Evolutionary conservation across 2,329 filamentous ascomycete genomes (phyloP).

Genomic region (Blastomyces percursus): DNA sequence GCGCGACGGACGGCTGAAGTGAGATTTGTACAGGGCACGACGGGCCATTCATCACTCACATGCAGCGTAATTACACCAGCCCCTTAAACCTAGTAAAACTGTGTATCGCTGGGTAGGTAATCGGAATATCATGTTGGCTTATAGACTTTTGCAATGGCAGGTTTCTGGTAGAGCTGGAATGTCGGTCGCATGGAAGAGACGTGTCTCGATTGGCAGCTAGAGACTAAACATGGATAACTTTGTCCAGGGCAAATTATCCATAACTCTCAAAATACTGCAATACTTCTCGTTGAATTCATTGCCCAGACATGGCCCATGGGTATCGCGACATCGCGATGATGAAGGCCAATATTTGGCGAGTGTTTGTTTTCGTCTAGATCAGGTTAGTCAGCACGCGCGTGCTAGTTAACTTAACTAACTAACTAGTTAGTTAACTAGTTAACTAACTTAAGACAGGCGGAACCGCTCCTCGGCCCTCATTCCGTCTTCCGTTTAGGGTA

Average conservation of each 20-base stretch:
- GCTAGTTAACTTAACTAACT: too few relatives aligned
- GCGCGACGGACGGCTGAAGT: not conserved
- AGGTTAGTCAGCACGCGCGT: not conserved
- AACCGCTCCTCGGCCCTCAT: not conserved
- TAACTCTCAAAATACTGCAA: not conserved
- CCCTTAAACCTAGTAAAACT: not conserved
- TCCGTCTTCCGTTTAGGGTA: too few relatives aligned
- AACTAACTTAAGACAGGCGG: not conserved
- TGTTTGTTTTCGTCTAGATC: not conserved
- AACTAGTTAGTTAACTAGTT: too few relatives aligned
- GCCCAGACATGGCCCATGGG: not conserved
- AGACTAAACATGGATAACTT: not conserved
- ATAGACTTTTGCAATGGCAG: not conserved
- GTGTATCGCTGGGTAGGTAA: not conserved
- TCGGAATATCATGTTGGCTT: not conserved
- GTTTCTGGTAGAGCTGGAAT: not conserved
- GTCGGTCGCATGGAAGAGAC: not conserved
- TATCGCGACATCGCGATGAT: not conserved
- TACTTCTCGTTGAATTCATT: not conserved
- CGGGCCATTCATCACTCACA: not conserved
- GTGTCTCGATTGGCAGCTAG: not conserved
- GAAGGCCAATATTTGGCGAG: not conserved
- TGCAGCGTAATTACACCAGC: not conserved
- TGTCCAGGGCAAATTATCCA: not conserved
- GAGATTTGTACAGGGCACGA: not conserved